Conservation (phyloP, 75 land plant species). For the Sequoiadendron giganteum region DNA sequence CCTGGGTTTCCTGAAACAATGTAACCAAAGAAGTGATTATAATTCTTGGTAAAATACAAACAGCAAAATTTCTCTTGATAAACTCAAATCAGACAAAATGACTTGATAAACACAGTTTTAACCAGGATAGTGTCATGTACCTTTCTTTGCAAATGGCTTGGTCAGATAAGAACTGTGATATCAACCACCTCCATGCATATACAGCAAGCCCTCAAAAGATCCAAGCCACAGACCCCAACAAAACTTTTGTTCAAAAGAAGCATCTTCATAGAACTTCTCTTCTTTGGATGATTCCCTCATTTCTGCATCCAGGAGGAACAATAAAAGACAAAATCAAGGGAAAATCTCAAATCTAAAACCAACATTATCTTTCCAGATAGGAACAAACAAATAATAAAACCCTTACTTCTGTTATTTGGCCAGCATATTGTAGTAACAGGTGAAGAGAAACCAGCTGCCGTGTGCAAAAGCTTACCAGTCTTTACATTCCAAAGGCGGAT, state of each 20-base stretch:
- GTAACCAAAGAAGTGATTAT: background rate
- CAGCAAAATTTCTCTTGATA: background rate
- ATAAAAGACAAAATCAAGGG: background rate
- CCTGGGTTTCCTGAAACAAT: background rate
- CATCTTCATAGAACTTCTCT: constrained; percentile 7
- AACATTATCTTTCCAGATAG: background rate
- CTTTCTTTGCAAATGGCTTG: background rate
- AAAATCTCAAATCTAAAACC: background rate
- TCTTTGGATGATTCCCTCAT: constrained; percentile 5
- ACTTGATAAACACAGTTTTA: background rate
- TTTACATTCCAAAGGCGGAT: constrained; percentile 76
- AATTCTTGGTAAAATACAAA: background rate
- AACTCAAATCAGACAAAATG: background rate
- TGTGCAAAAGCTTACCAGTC: constrained; percentile 65
- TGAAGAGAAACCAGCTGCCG: constrained; percentile 29
- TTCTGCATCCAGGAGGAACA: constrained; percentile 3
- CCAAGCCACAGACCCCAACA: constrained; percentile 76
- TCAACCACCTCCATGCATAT: constrained; percentile 42
- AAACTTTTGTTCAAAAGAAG: constrained; percentile 12
- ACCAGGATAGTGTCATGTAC: background rate
- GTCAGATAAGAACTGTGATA: background rate
- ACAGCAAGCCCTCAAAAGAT: constrained; percentile 54
- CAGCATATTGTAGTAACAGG: constrained; percentile 53
- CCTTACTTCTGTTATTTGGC: constrained; percentile 30
- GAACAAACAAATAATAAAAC: background rate